Evolutionary conservation across 2,329 filamentous ascomycete genomes (phyloP).

Genomic region (Pyricularia pennisetigena): DNA sequence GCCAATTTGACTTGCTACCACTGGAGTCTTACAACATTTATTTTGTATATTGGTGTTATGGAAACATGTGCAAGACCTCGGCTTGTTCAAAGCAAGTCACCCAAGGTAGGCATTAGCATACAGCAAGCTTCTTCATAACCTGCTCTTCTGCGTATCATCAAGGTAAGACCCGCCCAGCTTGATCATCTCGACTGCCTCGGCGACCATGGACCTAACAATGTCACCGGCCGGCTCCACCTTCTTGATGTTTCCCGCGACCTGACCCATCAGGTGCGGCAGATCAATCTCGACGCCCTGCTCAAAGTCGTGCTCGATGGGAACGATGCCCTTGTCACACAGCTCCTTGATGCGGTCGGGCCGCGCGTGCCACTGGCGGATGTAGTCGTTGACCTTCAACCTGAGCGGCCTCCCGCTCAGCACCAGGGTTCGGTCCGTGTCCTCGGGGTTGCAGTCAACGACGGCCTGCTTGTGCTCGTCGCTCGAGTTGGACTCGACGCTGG

Average conservation of each 20-base stretch:
- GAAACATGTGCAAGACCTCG: no score
- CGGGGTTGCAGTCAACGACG: constrained; percentile 69
- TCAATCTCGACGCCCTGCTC: constrained; percentile 74
- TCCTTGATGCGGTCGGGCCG: constrained; percentile 64
- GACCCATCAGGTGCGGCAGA: constrained; percentile 84
- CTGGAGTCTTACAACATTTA: no score
- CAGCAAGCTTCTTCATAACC: neutral
- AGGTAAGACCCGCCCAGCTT: constrained; percentile 53
- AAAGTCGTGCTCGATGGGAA: constrained; percentile 75
- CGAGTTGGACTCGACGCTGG: constrained; percentile 70
- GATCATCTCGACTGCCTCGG: constrained; percentile 60
- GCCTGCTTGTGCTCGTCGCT: constrained; percentile 74
- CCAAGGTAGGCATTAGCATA: neutral
- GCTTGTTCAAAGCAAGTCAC: no score
- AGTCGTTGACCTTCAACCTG: constrained; percentile 73
- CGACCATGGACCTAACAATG: constrained; percentile 89
- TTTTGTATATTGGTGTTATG: no score
- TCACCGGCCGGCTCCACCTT: constrained; percentile 71
- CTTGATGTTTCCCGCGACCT: constrained; percentile 71
- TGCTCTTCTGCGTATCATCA: neutral
- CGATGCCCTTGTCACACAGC: constrained; percentile 65
- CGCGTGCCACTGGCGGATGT: constrained; percentile 72
- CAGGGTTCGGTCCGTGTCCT: constrained; percentile 73
- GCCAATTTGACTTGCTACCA: no score
- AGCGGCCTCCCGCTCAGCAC: constrained; percentile 76